Conservation (phyloP, 208 protist species). For the Acanthamoeba lenticulata region DNA sequence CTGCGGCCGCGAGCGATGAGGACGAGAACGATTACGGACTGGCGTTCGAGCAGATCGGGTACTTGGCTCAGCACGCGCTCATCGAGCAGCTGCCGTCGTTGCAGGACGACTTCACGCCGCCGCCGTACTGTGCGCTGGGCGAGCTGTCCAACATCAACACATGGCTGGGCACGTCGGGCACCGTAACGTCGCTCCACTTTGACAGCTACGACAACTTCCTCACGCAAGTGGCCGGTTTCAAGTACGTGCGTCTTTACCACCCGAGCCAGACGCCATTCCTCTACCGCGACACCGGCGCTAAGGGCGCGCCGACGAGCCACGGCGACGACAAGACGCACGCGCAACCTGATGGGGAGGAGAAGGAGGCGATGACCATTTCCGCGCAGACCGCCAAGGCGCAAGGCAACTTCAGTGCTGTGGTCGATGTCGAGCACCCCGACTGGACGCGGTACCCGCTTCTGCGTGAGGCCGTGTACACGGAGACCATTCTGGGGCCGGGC, state of each 20-base stretch:
- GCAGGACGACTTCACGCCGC: conserved; percentile 39
- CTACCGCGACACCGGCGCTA: conserved; percentile 2
- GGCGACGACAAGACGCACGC: neutral
- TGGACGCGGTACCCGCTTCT: conserved; percentile 65
- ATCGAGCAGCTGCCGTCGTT: conserved; percentile 72
- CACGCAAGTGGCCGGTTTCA: conserved; percentile 72
- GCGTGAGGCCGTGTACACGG: conserved; percentile 32
- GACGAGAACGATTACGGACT: neutral
- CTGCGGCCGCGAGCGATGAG: neutral
- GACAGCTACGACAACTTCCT: conserved; percentile 77
- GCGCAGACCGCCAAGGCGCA: conserved; percentile 51
- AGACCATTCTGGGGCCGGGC: conserved; percentile 68
- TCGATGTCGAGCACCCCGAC: conserved; percentile 60
- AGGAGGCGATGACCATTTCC: neutral
- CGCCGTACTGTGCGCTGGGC: conserved; percentile 15
- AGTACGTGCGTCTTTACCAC: conserved; percentile 74
- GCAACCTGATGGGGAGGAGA: neutral
- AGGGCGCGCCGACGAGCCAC: neutral
- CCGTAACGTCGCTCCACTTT: conserved; percentile 72
- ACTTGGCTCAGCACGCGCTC: conserved; percentile 71
- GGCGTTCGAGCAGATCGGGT: conserved; percentile 32
- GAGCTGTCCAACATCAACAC: conserved; percentile 67
- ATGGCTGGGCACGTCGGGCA: conserved; percentile 74
- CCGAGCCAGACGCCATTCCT: conserved; percentile 47
- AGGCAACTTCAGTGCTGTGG: neutral